Percentiles rank a stretch among this genome's conserved stretches.
phyloP scores from a whole-genome alignment of 2,329 filamentous ascomycete genomes.

The Alternaria burnsii region DNA sequence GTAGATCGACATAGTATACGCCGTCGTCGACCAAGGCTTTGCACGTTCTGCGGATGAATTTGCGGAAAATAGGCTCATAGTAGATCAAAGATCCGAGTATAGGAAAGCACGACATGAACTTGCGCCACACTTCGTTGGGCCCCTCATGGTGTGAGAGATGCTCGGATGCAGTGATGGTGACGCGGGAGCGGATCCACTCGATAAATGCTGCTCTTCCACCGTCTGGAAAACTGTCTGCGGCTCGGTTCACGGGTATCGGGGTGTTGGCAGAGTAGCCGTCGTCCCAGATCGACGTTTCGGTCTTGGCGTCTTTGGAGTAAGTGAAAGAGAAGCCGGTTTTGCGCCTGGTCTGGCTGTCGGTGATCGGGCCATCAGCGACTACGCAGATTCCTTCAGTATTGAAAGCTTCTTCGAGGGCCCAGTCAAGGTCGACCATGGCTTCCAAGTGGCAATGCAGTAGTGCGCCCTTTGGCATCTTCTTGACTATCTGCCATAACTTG shows the following conservation, averaged over 20 bases:
- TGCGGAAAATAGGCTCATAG: slow-evolving; percentile 89
- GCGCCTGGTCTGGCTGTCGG: slow-evolving; percentile 61
- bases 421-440: slow-evolving; percentile 89
- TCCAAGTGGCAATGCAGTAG: slow-evolving; percentile 88
- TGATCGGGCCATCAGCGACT: slow-evolving; percentile 65
- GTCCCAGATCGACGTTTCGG: slow-evolving; percentile 69
- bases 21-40: slow-evolving; percentile 78
- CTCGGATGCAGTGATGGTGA: slow-evolving; percentile 75
- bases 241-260: slow-evolving; percentile 66
- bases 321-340: slow-evolving; percentile 68
- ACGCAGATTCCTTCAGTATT: slow-evolving; percentile 78
- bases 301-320: slow-evolving; percentile 52
- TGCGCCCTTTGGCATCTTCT: slow-evolving; percentile 86
- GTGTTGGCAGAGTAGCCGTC: slow-evolving; percentile 67
- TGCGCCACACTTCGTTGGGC: slow-evolving; percentile 82
- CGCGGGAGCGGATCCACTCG: slow-evolving; percentile 77
- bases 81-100: slow-evolving; percentile 78
- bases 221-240: slow-evolving; percentile 77
- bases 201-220: slow-evolving; percentile 77
- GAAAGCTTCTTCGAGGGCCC: slow-evolving; percentile 76
- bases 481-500: slow-evolving; percentile 84
- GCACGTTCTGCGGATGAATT: slow-evolving; percentile 77
- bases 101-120: slow-evolving; percentile 78
- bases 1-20: slow-evolving; percentile 83
- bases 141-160: slow-evolving; percentile 83